A percentile compares a stretch with the other conserved stretches of the same genome.
Conservation (phyloP, 2,329 filamentous ascomycete species). For the Plectosphaerella plurivora region DNA sequence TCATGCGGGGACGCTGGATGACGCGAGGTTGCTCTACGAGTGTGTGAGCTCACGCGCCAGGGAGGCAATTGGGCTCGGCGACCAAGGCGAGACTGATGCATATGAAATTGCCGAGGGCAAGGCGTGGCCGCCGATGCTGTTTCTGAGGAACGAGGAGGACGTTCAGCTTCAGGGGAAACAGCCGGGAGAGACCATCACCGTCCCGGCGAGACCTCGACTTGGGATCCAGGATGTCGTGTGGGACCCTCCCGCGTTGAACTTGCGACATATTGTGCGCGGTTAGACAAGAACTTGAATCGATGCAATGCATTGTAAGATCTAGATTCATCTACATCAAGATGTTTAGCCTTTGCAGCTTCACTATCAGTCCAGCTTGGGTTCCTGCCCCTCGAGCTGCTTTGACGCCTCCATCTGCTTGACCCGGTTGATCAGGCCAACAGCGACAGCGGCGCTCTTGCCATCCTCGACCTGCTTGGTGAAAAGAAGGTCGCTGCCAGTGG, state of each 20-base stretch:
- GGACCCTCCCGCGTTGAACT: constrained; percentile 26
- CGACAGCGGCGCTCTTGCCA: constrained; percentile 28
- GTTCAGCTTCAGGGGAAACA: constrained; percentile 15
- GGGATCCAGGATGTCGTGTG: constrained; percentile 30
- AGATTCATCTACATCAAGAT: neutral
- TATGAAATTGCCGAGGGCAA: constrained; percentile 12
- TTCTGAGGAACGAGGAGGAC: constrained; percentile 17
- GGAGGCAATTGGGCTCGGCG: constrained; percentile 24
- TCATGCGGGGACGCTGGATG: constrained; percentile 57
- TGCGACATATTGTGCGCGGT: constrained; percentile 5
- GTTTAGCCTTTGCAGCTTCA: neutral
- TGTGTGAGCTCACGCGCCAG: constrained; percentile 31
- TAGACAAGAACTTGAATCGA: neutral
- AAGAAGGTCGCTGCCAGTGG: constrained; percentile 26
- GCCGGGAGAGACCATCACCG: constrained; percentile 7
- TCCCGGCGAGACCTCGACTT: constrained; percentile 21
- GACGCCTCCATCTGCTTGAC: constrained; percentile 12
- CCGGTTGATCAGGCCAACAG: constrained; percentile 26
- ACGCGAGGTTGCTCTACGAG: constrained; percentile 51
- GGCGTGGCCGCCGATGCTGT: constrained; percentile 18
- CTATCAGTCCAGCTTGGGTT: neutral
- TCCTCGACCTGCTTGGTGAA: constrained; percentile 38
- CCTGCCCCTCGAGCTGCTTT: constrained; percentile 2
- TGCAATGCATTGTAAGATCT: neutral
- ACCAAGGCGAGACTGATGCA: neutral